Base-by-base conservation (phyloP, 257 asterid genomes). In the Linderniella brevidens region DNA sequence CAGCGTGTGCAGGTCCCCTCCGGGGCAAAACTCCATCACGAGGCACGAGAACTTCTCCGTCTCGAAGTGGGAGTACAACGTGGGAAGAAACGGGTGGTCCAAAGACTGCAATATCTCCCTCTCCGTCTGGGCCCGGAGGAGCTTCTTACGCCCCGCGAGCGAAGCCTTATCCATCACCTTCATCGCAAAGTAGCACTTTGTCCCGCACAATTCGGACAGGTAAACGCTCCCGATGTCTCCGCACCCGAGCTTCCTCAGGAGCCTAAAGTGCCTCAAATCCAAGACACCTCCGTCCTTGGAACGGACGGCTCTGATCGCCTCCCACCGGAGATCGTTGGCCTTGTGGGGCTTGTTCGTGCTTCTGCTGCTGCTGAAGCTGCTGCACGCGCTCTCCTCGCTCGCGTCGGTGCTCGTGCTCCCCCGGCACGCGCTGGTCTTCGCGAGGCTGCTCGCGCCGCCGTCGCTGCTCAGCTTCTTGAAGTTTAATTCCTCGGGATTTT, bases 1-100 rank as follows among this genome's bases (percentile, higher is more conserved):
- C 41, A 81, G 90, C 0, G 90, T 64, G 63, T 81, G 93, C 75
- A 81, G 56, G 56, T 81, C 93, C 10, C 93, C 93, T 12, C 93
- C 93, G 0, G 93, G 93, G 50, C 93, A 81, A 62, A 74, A 81
- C 78, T 81, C 93, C 93, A 81, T 81, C 11, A 81, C 93, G 39
- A 81, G 72, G 64, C 93, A 81, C 3, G 93, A 81, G 48, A 81
- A 81, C 41, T 81, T 81, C 11, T 77, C 93, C 6, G 93, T 71
- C 77, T 76, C 37, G 77, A 50, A 16, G 82, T 69, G 7, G 88
- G 93, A 35, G 53, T 80, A 80, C 37, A 80, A 50, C 14, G 85
- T 69, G 7, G 93, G 93, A 35, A 81, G 82, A 56, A 81, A 81
- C 8, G 93, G 93, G 48, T 81, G 93, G 60, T 81, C 93, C 13